Percentiles rank a stretch among this genome's conserved stretches.
Conservation (phyloP, 345 rosid genomes). For the Euphorbia lathyris region DNA sequence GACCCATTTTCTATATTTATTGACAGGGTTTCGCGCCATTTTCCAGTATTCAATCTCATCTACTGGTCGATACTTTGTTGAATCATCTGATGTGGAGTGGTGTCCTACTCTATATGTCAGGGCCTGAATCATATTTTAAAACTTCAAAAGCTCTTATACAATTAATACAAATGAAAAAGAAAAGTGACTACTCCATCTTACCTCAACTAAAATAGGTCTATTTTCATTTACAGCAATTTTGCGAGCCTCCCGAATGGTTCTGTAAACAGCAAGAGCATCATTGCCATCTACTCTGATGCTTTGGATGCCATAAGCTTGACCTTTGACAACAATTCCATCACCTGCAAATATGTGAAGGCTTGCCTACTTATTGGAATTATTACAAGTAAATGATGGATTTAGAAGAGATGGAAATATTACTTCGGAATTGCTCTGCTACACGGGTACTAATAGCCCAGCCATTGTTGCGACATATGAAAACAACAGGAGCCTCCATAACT, state of each 20-base stretch:
- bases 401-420: constrained; percentile 27
- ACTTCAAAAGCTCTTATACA: no score
- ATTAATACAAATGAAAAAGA: no score
- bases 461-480: constrained; percentile 80
- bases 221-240: constrained; percentile 62
- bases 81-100: constrained; percentile 94
- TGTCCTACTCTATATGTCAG: constrained; percentile 83
- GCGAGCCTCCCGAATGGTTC: constrained; percentile 68
- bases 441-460: constrained; percentile 95
- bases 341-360: constrained; percentile 31
- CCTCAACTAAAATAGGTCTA: constrained; percentile 83
- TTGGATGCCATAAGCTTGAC: constrained; percentile 75
- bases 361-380: no score
- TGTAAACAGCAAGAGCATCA: constrained; percentile 82
- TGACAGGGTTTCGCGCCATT: constrained; percentile 51
- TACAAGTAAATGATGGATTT: background rate
- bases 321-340: constrained; percentile 81
- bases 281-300: constrained; percentile 91
- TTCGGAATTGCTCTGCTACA: constrained; percentile 76
- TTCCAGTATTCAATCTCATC: constrained; percentile 76
- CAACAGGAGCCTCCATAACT: constrained; percentile 72
- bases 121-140: constrained; percentile 41
- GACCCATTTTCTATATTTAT: constrained; percentile 71
- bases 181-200: constrained; percentile 12
- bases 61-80: constrained; percentile 72